Conservation (phyloP, 371 early-diverging fungal species). For the Mucor sp. region DNA sequence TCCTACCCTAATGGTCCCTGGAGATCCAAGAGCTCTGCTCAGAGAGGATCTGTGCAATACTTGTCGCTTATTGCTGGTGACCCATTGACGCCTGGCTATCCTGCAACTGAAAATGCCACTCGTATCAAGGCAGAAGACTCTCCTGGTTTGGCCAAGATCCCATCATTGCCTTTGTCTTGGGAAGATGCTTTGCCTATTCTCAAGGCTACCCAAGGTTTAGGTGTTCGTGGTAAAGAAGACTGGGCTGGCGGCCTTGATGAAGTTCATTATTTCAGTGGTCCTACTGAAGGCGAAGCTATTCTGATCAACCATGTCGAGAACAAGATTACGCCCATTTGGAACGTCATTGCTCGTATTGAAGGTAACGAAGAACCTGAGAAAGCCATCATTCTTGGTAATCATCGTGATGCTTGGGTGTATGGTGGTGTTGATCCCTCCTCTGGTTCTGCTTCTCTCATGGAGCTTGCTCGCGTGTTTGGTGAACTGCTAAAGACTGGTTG, state of each 20-base stretch:
- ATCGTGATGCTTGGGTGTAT: conserved; percentile 74
- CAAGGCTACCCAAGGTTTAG: conserved; percentile 52
- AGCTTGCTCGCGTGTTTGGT: conserved; percentile 59
- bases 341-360: conserved; percentile 64
- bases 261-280: conserved; percentile 57
- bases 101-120: conserved; percentile 57
- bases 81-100: conserved; percentile 67
- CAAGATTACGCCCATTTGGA: conserved; percentile 66
- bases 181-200: conserved; percentile 64
- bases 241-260: conserved; percentile 61
- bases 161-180: conserved; percentile 70
- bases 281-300: conserved; percentile 56
- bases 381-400: conserved; percentile 52
- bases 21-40: conserved; percentile 62
- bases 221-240: conserved; percentile 31
- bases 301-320: conserved; percentile 59
- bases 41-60: conserved; percentile 64
- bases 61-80: conserved; percentile 59
- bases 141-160: conserved; percentile 56
- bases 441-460: conserved; percentile 65
- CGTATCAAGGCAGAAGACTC: conserved; percentile 56
- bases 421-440: conserved; percentile 71
- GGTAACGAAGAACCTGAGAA: conserved; percentile 62
- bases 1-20: conserved; percentile 72
- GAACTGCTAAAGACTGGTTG: conserved; percentile 60